A percentile compares a stretch with the other conserved stretches of the same genome.
Conservation (phyloP, 2,329 filamentous ascomycete species). For the Microdochium paspali region DNA sequence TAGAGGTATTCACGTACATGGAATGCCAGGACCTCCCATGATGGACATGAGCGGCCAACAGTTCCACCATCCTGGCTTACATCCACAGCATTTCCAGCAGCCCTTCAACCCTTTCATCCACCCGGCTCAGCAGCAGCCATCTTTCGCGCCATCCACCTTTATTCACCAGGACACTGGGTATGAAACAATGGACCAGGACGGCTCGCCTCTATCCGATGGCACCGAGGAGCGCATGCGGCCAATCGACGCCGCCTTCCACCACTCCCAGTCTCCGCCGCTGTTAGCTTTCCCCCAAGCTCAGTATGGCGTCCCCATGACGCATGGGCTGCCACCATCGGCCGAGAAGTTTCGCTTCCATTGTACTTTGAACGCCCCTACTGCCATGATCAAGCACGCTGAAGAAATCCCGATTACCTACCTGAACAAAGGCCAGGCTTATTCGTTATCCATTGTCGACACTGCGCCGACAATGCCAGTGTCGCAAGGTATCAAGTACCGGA, state of each 20-base stretch:
- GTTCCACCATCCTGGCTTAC: constrained; percentile 45
- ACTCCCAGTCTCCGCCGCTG: constrained; percentile 49
- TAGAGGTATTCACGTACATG: constrained; percentile 44
- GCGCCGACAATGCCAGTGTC: constrained; percentile 47
- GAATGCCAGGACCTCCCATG: constrained; percentile 35
- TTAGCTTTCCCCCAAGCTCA: constrained; percentile 45
- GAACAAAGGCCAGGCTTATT: constrained; percentile 95
- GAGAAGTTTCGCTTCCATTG: constrained; percentile 84
- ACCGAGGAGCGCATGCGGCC: constrained; percentile 41
- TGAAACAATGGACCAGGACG: constrained; percentile 69
- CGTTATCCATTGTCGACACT: constrained; percentile 75
- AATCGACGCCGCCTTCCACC: constrained; percentile 48
- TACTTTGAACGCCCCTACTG: constrained; percentile 85
- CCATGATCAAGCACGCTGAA: constrained; percentile 83
- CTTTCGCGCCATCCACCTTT: constrained; percentile 72
- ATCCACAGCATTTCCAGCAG: constrained; percentile 54
- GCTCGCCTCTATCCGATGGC: constrained; percentile 52
- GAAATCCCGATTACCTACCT: constrained; percentile 97
- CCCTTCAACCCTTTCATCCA: constrained; percentile 66
- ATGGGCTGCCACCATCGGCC: constrained; percentile 40
- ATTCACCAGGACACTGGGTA: constrained; percentile 73
- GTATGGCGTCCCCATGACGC: constrained; percentile 34
- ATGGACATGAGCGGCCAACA: constrained; percentile 49
- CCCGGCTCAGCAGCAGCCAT: constrained; percentile 41
- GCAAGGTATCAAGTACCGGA: constrained; percentile 67